Percentiles rank a stretch among this genome's conserved stretches.
phyloP scores from a whole-genome alignment of 1,139 yeast species.

The Blastobotrys persicus region DNA sequence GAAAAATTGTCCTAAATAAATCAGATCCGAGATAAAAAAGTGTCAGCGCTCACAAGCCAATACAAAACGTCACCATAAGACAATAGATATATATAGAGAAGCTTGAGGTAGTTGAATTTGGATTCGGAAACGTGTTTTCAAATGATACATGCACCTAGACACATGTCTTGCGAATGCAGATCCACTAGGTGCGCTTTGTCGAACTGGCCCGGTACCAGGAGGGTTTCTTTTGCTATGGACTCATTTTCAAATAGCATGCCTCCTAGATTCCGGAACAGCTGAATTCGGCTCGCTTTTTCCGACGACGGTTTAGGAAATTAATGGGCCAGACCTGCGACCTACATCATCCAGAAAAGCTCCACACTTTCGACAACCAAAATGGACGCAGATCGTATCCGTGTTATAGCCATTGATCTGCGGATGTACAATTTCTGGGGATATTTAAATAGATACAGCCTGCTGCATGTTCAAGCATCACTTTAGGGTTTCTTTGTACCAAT shows the following conservation, averaged over 20 bases:
- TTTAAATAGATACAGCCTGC: not conserved
- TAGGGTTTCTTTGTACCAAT: not conserved
- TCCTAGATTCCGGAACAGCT: not conserved
- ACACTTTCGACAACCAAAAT: not conserved
- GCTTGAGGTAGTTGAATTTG: not conserved
- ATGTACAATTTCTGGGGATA: not conserved
- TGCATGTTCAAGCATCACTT: not conserved
- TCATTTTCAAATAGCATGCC: not conserved
- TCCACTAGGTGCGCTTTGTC: too few species aligned
- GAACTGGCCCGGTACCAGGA: too few species aligned
- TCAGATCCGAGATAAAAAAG: too few species aligned
- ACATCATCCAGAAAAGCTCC: not conserved
- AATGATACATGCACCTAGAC: not conserved
- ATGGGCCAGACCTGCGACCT: not conserved
- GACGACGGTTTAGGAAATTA: too few species aligned
- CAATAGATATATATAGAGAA: not conserved
- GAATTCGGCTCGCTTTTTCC: not conserved
- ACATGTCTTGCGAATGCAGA: not conserved
- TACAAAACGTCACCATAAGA: too few species aligned
- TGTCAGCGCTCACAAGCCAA: too few species aligned
- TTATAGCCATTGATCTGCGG: not conserved
- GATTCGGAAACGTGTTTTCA: not conserved
- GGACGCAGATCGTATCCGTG: not conserved
- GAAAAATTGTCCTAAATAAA: too few species aligned
- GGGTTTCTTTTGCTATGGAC: not conserved